A percentile compares a stretch with the other conserved stretches of the same genome.
phyloP scores from a whole-genome alignment of 75 land plant genomes.

The Sequoiadendron giganteum region DNA sequence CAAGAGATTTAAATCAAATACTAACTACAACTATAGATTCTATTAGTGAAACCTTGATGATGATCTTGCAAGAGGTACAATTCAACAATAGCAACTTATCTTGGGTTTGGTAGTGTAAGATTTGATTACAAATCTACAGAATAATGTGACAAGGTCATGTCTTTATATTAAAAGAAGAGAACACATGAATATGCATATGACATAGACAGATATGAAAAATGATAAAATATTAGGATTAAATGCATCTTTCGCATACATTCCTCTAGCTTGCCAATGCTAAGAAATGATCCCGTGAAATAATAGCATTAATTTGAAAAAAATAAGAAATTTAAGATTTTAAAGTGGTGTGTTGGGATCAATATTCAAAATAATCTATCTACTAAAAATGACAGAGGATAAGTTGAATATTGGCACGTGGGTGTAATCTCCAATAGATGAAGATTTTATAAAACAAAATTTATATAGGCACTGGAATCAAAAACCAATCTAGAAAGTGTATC shows the following conservation, averaged over 20 bases:
- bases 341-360: no score
- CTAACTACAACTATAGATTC: not conserved
- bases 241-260: not conserved
- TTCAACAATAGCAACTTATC: no score
- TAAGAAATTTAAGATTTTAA: no score
- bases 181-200: slow-evolving; percentile 8
- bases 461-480: not conserved
- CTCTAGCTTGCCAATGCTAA: not conserved
- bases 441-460: not conserved
- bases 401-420: not conserved
- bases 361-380: no score
- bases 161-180: slow-evolving; percentile 20
- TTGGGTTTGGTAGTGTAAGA: no score
- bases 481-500: not conserved
- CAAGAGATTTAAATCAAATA: not conserved
- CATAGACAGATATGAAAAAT: slow-evolving; percentile 21
- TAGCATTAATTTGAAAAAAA: no score
- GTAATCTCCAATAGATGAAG: not conserved
- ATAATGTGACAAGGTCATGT: not conserved
- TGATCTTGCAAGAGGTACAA: not conserved
- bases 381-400: not conserved
- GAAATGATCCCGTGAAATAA: not conserved
- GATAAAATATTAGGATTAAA: not conserved
- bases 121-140: not conserved
- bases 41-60: not conserved